Percentiles rank a stretch among this genome's conserved stretches.
phyloP scores from a whole-genome alignment of 257 asterid genomes.

The Mentha longifolia region DNA sequence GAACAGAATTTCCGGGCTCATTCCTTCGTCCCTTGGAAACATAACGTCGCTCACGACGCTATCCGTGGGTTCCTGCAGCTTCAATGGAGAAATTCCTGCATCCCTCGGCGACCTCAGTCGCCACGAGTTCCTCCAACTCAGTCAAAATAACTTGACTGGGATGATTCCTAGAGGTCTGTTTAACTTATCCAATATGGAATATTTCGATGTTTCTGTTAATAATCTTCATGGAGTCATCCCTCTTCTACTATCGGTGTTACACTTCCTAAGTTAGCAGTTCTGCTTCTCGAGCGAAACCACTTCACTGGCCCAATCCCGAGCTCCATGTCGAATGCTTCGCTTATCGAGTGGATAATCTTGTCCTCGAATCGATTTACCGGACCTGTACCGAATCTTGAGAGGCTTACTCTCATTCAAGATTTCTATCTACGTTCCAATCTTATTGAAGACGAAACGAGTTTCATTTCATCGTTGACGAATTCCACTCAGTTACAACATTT shows the following conservation, averaged over 20 bases:
- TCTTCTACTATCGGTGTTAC: neutral
- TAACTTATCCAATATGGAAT: neutral
- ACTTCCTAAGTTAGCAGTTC: neutral
- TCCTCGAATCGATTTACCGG: constrained; percentile 36
- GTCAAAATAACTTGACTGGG: neutral
- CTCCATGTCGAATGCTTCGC: neutral
- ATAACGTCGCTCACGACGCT: neutral
- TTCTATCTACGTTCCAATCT: constrained; percentile 16
- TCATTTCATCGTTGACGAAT: constrained; percentile 44
- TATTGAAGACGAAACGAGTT: constrained; percentile 32
- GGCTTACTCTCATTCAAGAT: constrained; percentile 23
- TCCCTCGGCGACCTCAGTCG: neutral
- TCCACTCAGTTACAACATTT: constrained; percentile 32
- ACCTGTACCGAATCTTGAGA: constrained; percentile 33
- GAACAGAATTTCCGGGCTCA: neutral
- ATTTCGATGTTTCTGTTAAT: neutral
- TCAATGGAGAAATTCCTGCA: neutral
- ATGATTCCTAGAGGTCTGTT: neutral
- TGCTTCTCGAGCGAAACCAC: neutral
- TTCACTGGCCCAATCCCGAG: neutral
- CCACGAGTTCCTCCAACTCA: neutral
- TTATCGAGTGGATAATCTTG: neutral
- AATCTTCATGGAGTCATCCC: neutral
- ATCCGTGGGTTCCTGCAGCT: neutral
- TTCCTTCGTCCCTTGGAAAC: constrained; percentile 12